Base-by-base conservation (phyloP, 192 early-diverging fungal species). In the Gaertneriomyces semiglobifer region DNA sequence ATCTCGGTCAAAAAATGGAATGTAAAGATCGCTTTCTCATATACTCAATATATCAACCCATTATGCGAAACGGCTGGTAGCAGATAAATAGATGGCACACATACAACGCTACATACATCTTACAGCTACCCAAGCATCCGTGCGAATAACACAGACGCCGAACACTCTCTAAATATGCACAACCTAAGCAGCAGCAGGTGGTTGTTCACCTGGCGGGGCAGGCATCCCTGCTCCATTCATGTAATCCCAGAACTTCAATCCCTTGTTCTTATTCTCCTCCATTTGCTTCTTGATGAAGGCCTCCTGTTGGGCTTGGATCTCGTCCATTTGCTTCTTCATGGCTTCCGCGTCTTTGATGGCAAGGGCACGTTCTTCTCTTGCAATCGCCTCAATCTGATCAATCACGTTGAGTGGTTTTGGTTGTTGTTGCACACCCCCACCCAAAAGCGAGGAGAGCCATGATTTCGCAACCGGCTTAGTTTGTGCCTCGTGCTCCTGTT, bases 261-360 rank as follows among this genome's bases (percentile, higher is more conserved):
- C 80, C 45, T 92, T 93, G 50, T 85, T 78, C 71, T 89, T 90
- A 90, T 95, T 92, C 60, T 90, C 90, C 79, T 93, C 89, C 79
- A 95, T 81, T 86, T 91, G 81, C 75, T 84, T 70, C 80, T 79
- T 62, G 73, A 72, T 69, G 72, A 74, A 74, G 79, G 92, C 82
- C 65, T 84, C 77, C 79, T 88, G 87, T 69, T 89, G 71, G 62
- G 87, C 76, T 53, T 79, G 70, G 55, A 77, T 55, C 43, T 88
- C 85, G 63, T 83, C 79, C 74, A 88, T 85, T 63, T 81, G 78
- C 77, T 88, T 76, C 71, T 84, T 79, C 72, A 88, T 79, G 40
- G 86, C 71, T 60, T 78, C 68, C 53, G 88, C 87, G 62, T 96
- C 89, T 66, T 88, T 84, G 54, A 80, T 84, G 50, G 80, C 76